These are phyloP conservation scores for Didymella keratinophila DNA, from an alignment of 2,329 filamentous ascomycete species.

Conservation along the genomic window DNA sequence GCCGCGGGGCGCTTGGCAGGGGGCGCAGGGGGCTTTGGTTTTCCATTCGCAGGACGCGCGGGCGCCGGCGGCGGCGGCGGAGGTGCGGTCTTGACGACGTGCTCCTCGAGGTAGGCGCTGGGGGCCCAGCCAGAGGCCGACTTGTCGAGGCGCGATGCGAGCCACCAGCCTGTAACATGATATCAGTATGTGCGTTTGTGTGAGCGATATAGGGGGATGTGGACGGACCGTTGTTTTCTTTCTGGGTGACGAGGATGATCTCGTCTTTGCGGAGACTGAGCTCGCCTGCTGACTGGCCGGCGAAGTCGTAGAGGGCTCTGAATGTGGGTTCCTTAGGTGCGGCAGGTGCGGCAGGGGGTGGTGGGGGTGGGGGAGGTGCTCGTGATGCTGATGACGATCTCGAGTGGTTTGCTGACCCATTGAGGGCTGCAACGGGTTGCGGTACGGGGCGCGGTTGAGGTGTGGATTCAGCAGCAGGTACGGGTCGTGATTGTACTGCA, in stretches of 20 bases:
- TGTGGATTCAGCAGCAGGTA: slow-evolving; percentile 32
- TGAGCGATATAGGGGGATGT: slow-evolving; percentile 12
- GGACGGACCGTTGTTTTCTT: slow-evolving; percentile 87
- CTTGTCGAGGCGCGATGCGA: slow-evolving; percentile 75
- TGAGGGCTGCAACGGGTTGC: slow-evolving; percentile 63
- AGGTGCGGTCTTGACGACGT: slow-evolving; percentile 64
- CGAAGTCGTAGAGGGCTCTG: slow-evolving; percentile 92
- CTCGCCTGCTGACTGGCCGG: slow-evolving; percentile 83
- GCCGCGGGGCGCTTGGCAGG: slow-evolving; percentile 80
- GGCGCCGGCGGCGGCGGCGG: slow-evolving; percentile 59
- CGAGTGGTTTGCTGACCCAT: slow-evolving; percentile 56
- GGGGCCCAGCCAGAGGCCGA: slow-evolving; percentile 91
- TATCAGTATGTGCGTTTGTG: slow-evolving; percentile 8
- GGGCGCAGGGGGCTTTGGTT: slow-evolving; percentile 77
- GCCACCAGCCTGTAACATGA: slow-evolving; percentile 81
- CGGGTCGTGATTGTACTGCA: slow-evolving; percentile 51
- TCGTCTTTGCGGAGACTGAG: slow-evolving; percentile 81
- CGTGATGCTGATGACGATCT: slow-evolving; percentile 55
- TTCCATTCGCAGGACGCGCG: slow-evolving; percentile 70
- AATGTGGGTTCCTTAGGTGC: slow-evolving; percentile 75
- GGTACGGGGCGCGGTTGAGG: slow-evolving; percentile 58
- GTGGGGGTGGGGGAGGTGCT: slow-evolving; percentile 65
- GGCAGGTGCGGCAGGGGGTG: slow-evolving; percentile 69
- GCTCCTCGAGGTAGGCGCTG: slow-evolving; percentile 91
- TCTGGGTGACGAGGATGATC: slow-evolving; percentile 87